Evolutionary conservation across 2,329 filamentous ascomycete genomes (phyloP), one percentile per base, ranked within the genome.

Genomic region (Dryadomyces quercus-mongolicae): DNA sequence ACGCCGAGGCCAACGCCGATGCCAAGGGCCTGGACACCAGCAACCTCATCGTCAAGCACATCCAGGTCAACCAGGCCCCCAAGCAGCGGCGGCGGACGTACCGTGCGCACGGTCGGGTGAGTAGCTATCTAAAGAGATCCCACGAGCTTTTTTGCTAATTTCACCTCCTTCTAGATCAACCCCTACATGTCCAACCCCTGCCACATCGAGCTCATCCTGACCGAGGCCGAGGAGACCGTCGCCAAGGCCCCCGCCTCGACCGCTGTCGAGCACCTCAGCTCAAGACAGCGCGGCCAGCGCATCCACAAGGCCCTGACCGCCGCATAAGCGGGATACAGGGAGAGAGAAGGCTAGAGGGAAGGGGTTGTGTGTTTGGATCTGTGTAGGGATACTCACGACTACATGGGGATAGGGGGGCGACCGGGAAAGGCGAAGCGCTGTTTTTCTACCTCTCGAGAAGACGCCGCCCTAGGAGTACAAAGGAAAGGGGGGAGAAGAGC

Each of bases 101-200:
- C 88, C 91, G 93, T 85, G 94, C 94, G 63, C 93, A 98, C 84
- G 93, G 93, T 85, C 90, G 93, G 81, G 92, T 96, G 94, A 69
- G 91, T 89, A 66, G 56, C 8, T 49, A 10, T 56, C n/a, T 44
- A 15, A 1, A 31, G 25, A 31, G 8, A 31, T 31, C 25, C 25
- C 25, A 42, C 34, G 36, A 16, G 16, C 12, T 44, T 18, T 18
- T 44, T 18, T 18, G 25, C 48, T 49, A 16, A 44, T 25, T 6
- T 15, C 8, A 25, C 8, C 20, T n/a, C 9, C 8, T 31, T 53
- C 45, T 59, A 96, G 91, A 98, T 98, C 81, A 98, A 98, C 86
- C 93, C 93, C 62, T 98, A 97, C 85, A 97, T 98, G 94, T 96
- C 91, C 66, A 95, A 95, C 85, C 93, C 93, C 66, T 98, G 92